phyloP scores from a whole-genome alignment of 2,329 filamentous ascomycete species.

The Pseudogymnoascus verrucosus region DNA sequence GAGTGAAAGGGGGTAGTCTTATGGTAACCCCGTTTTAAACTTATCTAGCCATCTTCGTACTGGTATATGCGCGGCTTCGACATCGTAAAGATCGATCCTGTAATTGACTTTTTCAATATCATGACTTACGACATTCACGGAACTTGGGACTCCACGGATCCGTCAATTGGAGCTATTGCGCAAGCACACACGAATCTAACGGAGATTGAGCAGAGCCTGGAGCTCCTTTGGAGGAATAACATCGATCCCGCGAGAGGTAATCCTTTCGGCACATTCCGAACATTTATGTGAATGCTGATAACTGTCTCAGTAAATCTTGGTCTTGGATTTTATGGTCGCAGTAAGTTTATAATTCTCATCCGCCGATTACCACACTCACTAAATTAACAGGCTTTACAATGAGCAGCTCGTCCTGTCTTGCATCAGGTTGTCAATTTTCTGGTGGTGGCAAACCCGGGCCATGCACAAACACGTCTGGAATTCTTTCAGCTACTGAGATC shows the following conservation, averaged over 20 bases:
- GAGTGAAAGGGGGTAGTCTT: too few relatives aligned
- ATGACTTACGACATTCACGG: conserved; percentile 29
- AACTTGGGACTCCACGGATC: conserved; percentile 30
- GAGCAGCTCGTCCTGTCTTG: conserved; percentile 15
- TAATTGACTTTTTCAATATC: conserved; percentile 23
- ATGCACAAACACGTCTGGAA: conserved; percentile 22
- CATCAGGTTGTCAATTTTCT: conserved; percentile 17
- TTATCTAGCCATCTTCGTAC: conserved; percentile 16
- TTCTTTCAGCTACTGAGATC: conserved; percentile 12
- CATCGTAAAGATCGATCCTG: conserved; percentile 15
- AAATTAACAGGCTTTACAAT: conserved; percentile 16
- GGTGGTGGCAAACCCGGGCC: conserved; percentile 16
- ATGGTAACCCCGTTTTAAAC: background rate
- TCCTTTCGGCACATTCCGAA: conserved; percentile 30
- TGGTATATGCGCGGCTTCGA: conserved; percentile 27
- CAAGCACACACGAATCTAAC: conserved; percentile 38
- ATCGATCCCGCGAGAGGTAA: conserved; percentile 34
- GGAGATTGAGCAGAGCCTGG: conserved; percentile 34
- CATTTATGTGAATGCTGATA: background rate
- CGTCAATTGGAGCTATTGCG: conserved; percentile 29
- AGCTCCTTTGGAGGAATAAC: conserved; percentile 38
- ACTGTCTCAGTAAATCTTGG: background rate
- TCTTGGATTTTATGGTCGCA: conserved; percentile 34
- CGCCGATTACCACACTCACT: background rate
- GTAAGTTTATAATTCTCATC: background rate